Percentiles rank a stretch among this genome's conserved stretches.
These are phyloP conservation scores for Lentinus brumalis DNA, from an alignment of 768 basidiomycete genomes.

Conservation along the genomic window DNA sequence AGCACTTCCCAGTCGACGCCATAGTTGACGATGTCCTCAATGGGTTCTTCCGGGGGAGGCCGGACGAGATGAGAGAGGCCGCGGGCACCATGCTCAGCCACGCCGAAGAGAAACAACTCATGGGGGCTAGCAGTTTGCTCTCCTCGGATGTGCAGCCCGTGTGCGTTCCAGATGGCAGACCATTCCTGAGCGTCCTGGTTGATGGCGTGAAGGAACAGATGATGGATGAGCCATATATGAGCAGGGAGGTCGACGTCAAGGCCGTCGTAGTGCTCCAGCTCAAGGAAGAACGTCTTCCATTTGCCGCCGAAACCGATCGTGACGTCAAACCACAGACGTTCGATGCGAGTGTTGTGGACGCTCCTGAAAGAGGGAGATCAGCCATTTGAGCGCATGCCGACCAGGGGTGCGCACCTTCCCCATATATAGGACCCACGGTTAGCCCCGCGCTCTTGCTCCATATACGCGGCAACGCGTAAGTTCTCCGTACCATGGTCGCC, in stretches of 20 bases:
- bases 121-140: too few relatives aligned
- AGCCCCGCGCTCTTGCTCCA: constrained; percentile 35
- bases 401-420: constrained; percentile 19
- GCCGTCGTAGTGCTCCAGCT: constrained; percentile 24
- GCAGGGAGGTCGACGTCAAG: constrained; percentile 21
- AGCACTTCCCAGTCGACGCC: too few relatives aligned
- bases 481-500: constrained; percentile 47
- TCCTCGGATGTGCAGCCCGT: too few relatives aligned
- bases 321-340: constrained; percentile 33
- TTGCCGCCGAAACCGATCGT: constrained; percentile 26
- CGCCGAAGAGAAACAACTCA: too few relatives aligned
- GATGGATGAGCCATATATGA: constrained; percentile 30
- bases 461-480: constrained; percentile 31
- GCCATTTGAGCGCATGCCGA: neutral
- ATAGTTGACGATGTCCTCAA: too few relatives aligned
- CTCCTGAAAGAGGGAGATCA: constrained; percentile 11
- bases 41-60: too few relatives aligned
- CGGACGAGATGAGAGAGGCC: too few relatives aligned
- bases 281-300: constrained; percentile 32
- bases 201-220: constrained; percentile 23
- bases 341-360: constrained; percentile 29
- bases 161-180: neutral
- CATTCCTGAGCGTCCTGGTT: constrained; percentile 8
- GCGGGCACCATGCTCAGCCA: too few relatives aligned
- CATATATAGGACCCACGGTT: constrained; percentile 34